Percentiles rank a stretch among this genome's conserved stretches.
Conservation (phyloP, 305 asterid species). For the Fraxinus sp. region DNA sequence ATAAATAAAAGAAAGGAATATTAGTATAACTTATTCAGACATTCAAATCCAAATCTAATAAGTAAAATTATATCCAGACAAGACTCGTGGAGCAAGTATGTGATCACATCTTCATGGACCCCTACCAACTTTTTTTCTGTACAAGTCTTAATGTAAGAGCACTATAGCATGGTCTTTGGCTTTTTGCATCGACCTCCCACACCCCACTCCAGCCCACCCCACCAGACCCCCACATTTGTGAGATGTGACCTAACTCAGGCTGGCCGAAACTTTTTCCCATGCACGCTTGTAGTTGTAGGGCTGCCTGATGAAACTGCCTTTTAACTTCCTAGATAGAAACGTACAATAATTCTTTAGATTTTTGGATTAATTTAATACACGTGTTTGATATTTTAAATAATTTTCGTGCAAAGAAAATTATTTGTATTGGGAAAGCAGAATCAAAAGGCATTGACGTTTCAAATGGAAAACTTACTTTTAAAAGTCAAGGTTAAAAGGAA, state of each 20-base stretch:
- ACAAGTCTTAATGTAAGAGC: no score
- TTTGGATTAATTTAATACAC: not conserved
- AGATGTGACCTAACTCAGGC: not conserved
- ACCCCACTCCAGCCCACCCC: not conserved
- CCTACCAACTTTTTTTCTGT: conserved; percentile 21
- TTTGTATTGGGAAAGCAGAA: not conserved
- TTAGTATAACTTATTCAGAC: not conserved
- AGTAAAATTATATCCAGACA: conserved; percentile 3
- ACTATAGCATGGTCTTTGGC: conserved; percentile 1
- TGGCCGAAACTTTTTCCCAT: not conserved
- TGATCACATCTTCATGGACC: conserved; percentile 35
- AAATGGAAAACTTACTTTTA: not conserved
- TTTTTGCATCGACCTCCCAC: not conserved
- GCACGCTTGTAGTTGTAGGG: not conserved
- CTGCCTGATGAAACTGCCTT: not conserved
- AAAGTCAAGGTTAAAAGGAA: not conserved
- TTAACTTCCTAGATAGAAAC: not conserved
- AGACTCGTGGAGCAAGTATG: conserved; percentile 32
- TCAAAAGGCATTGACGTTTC: not conserved
- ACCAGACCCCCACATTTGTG: not conserved
- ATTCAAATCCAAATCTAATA: not conserved
- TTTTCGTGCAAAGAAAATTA: not conserved
- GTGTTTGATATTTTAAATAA: not conserved
- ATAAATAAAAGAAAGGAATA: no score
- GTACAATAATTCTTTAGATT: not conserved